Base-by-base conservation (phyloP, 2,329 filamentous ascomycete genomes). In the Fusarium albidum region DNA sequence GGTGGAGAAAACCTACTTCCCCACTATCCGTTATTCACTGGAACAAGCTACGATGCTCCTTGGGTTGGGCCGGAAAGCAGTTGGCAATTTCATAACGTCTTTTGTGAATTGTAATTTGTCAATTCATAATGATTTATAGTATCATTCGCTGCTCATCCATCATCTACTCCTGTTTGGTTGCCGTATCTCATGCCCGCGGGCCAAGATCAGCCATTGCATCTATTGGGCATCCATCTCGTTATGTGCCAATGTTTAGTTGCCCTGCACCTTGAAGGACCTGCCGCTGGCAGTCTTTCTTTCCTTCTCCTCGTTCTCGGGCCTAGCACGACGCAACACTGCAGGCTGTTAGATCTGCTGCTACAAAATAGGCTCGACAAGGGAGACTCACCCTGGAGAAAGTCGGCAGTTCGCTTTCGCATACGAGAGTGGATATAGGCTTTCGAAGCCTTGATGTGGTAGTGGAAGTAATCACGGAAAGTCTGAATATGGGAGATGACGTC, bases 381-480 rank as follows among this genome's bases (percentile, higher is more conserved):
- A 21, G 28, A 66, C 82, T 72, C 80, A 94, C 92, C 91, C 84
- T 99, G 96, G 52, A 99, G 86, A 80, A 99, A 99, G 75, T 99
- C 96, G 42, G 95, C 95, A 9, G 96, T 99, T 74, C 95, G 87
- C 80, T 94, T 91, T 72, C 95, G 88, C 95, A 99, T 99, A 69
- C 96, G 87, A 28, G 93, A 96, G 82, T 99, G 95, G 63, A 99
- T 99, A 71, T 97, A 99, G 46, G 96, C 95, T 82, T 99, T 99
- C 59, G 93, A 97, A 26, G 95, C 96, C 79, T 99, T 99, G 78
- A 99, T 99, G 77, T 99, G 95, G 75, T 99, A 99, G 76, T 99
- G 95, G 82, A 99, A 99, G 77, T 99, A 99, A 73, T 99, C 95
- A 64, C 95, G 91, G 90, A 99, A 99, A 12, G 95, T 99, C 78